Evolutionary conservation across 140 eudicot species (phyloP).

Genomic region (Bidens hawaiensis): DNA sequence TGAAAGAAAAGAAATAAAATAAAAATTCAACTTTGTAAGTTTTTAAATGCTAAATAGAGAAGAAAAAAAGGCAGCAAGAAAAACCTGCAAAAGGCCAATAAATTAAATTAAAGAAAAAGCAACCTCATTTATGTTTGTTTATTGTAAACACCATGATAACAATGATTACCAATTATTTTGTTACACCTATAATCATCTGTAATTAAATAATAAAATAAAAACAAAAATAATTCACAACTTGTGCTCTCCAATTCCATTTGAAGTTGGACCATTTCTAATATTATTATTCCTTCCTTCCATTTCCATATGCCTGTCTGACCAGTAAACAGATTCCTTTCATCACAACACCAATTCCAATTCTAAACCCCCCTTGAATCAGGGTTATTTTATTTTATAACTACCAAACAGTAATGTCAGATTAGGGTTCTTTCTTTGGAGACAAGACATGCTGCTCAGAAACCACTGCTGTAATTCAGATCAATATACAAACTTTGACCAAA

Average conservation of each 20-base stretch:
- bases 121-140: conserved; percentile 14
- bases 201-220: conserved; percentile 7
- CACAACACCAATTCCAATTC: no score
- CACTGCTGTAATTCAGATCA: conserved; percentile 29
- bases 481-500: conserved; percentile 21
- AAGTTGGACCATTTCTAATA: no score
- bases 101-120: conserved; percentile 20
- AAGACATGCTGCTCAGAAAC: conserved; percentile 15
- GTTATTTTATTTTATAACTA: conserved; percentile 7
- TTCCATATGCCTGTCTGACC: conserved; percentile 27
- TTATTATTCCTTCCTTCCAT: no score
- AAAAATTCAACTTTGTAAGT: no score
- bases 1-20: no score
- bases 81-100: neutral
- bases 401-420: conserved; percentile 51
- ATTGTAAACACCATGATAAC: conserved; percentile 31
- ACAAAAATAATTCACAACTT: conserved; percentile 8
- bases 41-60: neutral
- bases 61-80: neutral
- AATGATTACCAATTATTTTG: conserved; percentile 36
- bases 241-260: conserved; percentile 27
- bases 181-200: neutral
- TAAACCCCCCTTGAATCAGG: conserved; percentile 10
- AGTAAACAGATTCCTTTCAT: conserved; percentile 27
- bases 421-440: conserved; percentile 49